Conservation (phyloP, 1,284 basidiomycete species). For the Trametes hirsuta region DNA sequence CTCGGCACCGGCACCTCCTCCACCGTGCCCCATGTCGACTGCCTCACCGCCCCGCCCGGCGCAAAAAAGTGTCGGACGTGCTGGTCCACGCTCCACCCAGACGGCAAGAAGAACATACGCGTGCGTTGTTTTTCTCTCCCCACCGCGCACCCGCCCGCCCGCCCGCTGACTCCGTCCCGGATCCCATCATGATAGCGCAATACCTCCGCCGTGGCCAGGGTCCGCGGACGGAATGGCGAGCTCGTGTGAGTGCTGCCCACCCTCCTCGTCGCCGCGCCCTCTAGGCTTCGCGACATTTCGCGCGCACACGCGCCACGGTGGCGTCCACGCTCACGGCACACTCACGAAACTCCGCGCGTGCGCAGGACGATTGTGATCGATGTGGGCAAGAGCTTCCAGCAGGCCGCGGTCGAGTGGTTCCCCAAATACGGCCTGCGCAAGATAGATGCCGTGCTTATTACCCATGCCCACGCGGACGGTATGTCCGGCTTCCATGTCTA, state of each 20-base stretch:
- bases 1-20: constrained; percentile 79
- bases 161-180: constrained; percentile 6
- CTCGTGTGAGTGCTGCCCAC: constrained; percentile 48
- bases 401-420: constrained; percentile 79
- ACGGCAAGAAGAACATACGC: constrained; percentile 75
- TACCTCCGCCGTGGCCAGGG: constrained; percentile 67
- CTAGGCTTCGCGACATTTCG: not conserved
- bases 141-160: not conserved
- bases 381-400: constrained; percentile 80
- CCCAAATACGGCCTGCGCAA: constrained; percentile 71
- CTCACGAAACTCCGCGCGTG: not conserved
- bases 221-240: constrained; percentile 52
- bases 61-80: constrained; percentile 62
- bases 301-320: not conserved
- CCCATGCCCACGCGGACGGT: constrained; percentile 83
- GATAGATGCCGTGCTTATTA: constrained; percentile 80
- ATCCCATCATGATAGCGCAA: constrained; percentile 49
- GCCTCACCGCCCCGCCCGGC: constrained; percentile 60
- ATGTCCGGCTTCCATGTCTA: constrained; percentile 28
- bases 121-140: constrained; percentile 19
- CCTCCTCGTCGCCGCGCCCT: not conserved
- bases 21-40: constrained; percentile 65
- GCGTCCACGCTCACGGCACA: not conserved
- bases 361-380: constrained; percentile 75
- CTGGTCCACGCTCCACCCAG: constrained; percentile 61